These are phyloP conservation scores for Aspergillus ellipticus DNA, from an alignment of 495 filamentous ascomycete genomes.

Conservation along the genomic window DNA sequence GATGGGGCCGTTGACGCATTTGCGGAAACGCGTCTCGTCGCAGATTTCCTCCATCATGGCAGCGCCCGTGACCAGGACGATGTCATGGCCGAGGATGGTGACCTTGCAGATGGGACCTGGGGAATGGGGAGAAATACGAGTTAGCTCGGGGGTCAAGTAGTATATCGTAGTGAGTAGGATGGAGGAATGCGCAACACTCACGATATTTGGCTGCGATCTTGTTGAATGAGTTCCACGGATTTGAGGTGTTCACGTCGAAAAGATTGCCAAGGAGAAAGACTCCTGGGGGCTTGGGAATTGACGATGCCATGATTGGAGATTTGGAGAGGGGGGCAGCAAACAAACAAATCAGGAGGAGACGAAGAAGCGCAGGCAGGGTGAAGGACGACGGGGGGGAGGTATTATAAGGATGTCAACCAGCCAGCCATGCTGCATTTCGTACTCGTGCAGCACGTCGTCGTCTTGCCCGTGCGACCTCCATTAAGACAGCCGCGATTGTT, in stretches of 20 bases:
- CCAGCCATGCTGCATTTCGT: not conserved
- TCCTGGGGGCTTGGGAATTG: constrained; percentile 63
- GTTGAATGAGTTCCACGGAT: constrained; percentile 61
- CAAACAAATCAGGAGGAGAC: not conserved
- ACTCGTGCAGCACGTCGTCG: not conserved
- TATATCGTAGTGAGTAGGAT: not conserved
- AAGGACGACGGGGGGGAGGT: not conserved
- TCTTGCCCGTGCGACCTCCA: constrained; percentile 11
- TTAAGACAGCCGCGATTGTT: constrained; percentile 2
- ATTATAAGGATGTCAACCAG: no score
- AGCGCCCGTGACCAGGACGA: constrained; percentile 52
- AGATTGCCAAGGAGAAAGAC: constrained; percentile 67
- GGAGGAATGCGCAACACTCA: constrained; percentile 18
- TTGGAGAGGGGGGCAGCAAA: no score
- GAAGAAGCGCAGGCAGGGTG: not conserved
- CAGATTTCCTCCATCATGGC: constrained; percentile 66
- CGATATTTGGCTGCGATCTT: constrained; percentile 63
- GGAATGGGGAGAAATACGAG: not conserved
- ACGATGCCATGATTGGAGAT: constrained; percentile 30
- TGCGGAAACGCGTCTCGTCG: constrained; percentile 68
- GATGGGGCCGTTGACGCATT: constrained; percentile 56
- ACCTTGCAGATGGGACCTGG: constrained; percentile 67
- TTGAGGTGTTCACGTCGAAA: constrained; percentile 55
- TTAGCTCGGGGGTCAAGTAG: not conserved
- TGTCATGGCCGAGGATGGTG: constrained; percentile 48